phyloP scores from a whole-genome alignment of 2,329 filamentous ascomycete species.

The Aschersonia sp. region DNA sequence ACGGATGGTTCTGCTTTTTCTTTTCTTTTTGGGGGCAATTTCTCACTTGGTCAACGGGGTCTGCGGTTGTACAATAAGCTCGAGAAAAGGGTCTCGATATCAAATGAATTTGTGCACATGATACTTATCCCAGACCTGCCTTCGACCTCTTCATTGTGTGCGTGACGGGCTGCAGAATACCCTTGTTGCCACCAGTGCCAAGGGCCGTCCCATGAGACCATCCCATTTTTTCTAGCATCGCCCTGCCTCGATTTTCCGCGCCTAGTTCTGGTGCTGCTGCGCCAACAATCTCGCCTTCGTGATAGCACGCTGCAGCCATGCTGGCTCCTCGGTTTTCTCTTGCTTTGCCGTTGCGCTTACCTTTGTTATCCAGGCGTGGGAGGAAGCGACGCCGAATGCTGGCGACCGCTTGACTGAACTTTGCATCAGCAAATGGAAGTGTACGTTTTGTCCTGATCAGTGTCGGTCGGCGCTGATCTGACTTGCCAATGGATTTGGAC shows the following conservation, averaged over 20 bases:
- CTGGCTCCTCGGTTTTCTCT: conserved; percentile 9
- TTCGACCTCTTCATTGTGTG: conserved; percentile 81
- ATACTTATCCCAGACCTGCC: conserved; percentile 56
- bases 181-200: conserved; percentile 70
- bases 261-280: conserved; percentile 74
- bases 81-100: conserved; percentile 45
- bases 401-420: conserved; percentile 32
- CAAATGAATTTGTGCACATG: conserved; percentile 48
- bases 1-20: conserved; percentile 54
- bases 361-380: conserved; percentile 30
- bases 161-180: conserved; percentile 71
- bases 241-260: conserved; percentile 65
- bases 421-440: conserved; percentile 39
- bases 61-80: conserved; percentile 60
- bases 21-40: conserved; percentile 52
- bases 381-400: conserved; percentile 40
- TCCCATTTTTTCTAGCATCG: conserved; percentile 93
- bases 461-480: conserved; percentile 57
- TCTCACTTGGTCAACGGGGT: conserved; percentile 55
- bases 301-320: conserved; percentile 33
- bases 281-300: conserved; percentile 80
- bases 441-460: conserved; percentile 64
- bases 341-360: conserved; percentile 18
- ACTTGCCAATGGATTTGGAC: conserved; percentile 70
- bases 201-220: conserved; percentile 81